Percentiles rank a stretch among this genome's conserved stretches.
Conservation (phyloP, 441 rosid species). For the Raphanus hybrid region DNA sequence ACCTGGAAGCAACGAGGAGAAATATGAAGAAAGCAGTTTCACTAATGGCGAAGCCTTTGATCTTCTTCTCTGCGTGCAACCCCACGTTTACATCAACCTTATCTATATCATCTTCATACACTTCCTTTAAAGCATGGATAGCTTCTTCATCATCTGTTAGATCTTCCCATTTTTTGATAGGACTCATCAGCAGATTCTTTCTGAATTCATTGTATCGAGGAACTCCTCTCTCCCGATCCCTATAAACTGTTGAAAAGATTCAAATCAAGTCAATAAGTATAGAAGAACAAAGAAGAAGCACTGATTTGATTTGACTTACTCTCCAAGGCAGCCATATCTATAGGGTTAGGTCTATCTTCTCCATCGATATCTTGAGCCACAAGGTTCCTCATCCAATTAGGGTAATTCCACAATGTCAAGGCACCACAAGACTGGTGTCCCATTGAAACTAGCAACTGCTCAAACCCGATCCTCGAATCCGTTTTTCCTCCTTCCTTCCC, state of each 20-base stretch:
- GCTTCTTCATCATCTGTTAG: slow-evolving; percentile 64
- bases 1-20: slow-evolving; percentile 60
- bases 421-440: slow-evolving; percentile 74
- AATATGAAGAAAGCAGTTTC: slow-evolving; percentile 74
- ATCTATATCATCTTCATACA: slow-evolving; percentile 64
- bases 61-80: slow-evolving; percentile 70
- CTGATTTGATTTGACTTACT: slow-evolving; percentile 42
- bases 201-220: slow-evolving; percentile 71
- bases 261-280: too few species aligned
- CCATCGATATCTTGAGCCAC: slow-evolving; percentile 63
- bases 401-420: slow-evolving; percentile 69
- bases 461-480: slow-evolving; percentile 53
- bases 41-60: slow-evolving; percentile 75
- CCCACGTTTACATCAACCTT: slow-evolving; percentile 69
- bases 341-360: slow-evolving; percentile 56
- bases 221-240: slow-evolving; percentile 71
- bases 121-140: slow-evolving; percentile 53
- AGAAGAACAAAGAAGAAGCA: too few species aligned
- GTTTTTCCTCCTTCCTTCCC: slow-evolving; percentile 55
- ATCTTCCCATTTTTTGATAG: slow-evolving; percentile 68
- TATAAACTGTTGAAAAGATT: slow-evolving; percentile 39
- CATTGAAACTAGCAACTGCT: slow-evolving; percentile 65
- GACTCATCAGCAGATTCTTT: slow-evolving; percentile 66
- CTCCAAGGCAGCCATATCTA: slow-evolving; percentile 75
- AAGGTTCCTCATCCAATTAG: slow-evolving; percentile 72